A percentile compares a stretch with the other conserved stretches of the same genome.
phyloP scores from a whole-genome alignment of 495 filamentous ascomycete species.

The Aspergillus conjunctus region DNA sequence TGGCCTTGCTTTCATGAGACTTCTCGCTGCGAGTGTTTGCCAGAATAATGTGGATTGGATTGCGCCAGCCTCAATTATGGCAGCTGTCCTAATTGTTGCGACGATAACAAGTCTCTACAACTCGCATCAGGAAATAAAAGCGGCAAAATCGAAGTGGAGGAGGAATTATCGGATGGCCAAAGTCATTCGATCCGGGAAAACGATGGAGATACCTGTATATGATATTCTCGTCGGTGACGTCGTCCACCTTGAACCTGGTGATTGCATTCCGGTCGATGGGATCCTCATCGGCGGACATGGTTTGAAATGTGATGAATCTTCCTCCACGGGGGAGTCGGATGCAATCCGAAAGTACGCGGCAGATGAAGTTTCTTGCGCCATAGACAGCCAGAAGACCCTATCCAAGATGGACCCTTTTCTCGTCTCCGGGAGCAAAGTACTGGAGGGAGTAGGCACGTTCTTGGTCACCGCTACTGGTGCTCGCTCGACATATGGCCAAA shows the following conservation, averaged over 20 bases:
- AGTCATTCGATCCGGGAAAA: not conserved
- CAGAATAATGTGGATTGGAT: too few relatives aligned
- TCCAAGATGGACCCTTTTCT: conserved; percentile 53
- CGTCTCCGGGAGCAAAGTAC: conserved; percentile 56
- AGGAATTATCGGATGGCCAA: not conserved
- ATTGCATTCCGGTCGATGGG: not conserved
- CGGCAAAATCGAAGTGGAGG: too few relatives aligned
- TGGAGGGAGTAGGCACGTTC: conserved; percentile 58
- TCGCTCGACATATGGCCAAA: not conserved
- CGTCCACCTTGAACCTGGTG: not conserved
- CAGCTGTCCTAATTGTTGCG: not conserved
- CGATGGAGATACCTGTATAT: not conserved
- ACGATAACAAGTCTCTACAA: not conserved
- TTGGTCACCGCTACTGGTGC: conserved; percentile 43
- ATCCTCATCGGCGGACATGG: not conserved
- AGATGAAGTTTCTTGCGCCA: not conserved
- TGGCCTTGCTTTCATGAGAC: not conserved
- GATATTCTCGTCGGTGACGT: not conserved
- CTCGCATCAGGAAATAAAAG: too few relatives aligned
- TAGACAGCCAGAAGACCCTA: not conserved
- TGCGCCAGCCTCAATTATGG: not conserved
- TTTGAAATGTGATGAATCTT: not conserved
- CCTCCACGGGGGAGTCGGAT: not conserved
- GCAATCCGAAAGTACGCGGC: not conserved
- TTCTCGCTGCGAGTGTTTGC: too few relatives aligned